Evolutionary conservation across 108 stramenopile genomes (phyloP).

Genomic region (Fistulifera pelliculosa): DNA sequence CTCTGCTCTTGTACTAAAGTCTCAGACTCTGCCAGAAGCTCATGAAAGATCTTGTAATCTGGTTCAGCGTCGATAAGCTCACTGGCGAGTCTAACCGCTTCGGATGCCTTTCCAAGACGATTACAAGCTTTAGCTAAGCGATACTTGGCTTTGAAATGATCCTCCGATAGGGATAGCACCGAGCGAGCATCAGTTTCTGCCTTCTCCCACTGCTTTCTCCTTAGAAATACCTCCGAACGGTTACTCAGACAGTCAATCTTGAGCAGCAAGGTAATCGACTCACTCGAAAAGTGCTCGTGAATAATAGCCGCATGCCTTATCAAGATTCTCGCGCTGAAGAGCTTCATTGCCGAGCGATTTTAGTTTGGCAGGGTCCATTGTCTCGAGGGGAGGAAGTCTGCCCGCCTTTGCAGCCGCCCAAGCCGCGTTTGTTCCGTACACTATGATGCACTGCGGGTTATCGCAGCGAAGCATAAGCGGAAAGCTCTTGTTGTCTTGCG

Average conservation of each 20-base stretch:
- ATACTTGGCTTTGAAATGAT: slow-evolving; percentile 9
- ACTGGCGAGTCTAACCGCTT: slow-evolving; percentile 3
- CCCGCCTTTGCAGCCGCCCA: slow-evolving; percentile 1
- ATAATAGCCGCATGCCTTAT: not conserved
- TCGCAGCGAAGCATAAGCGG: slow-evolving; percentile 16
- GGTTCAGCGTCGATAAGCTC: not conserved
- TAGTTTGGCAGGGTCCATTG: not conserved
- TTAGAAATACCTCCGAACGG: slow-evolving; percentile 13
- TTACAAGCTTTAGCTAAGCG: slow-evolving; percentile 16
- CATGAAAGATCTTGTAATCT: not conserved
- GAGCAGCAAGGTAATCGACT: not conserved
- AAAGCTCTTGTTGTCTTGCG: slow-evolving; percentile 4
- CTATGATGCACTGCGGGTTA: slow-evolving; percentile 16
- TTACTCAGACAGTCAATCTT: slow-evolving; percentile 16
- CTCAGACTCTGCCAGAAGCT: slow-evolving; percentile 4
- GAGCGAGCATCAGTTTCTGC: not conserved
- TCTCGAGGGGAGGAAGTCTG: not conserved
- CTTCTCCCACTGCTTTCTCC: slow-evolving; percentile 9
- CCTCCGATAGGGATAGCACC: slow-evolving; percentile 6
- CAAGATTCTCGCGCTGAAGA: not conserved
- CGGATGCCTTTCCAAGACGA: slow-evolving; percentile 3
- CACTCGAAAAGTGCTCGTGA: not conserved
- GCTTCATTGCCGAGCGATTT: slow-evolving; percentile 8
- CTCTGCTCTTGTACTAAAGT: not conserved
- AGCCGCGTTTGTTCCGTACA: not conserved